Evolutionary conservation across 2,329 filamentous ascomycete species (phyloP).

Genomic region (Curvularia spicifera): DNA sequence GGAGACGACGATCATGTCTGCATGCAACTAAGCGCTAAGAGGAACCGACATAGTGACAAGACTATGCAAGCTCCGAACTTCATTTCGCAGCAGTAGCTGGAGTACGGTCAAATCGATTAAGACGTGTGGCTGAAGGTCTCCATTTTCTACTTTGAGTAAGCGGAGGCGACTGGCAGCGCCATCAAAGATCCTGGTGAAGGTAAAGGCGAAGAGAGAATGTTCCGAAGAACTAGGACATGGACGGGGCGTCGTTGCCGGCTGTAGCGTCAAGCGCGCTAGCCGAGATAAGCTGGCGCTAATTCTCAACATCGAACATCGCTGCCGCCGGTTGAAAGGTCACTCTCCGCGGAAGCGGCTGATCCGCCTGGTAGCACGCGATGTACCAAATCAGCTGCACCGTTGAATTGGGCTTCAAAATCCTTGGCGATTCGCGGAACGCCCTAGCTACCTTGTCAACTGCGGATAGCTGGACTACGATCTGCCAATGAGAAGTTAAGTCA

Average conservation of each 20-base stretch:
- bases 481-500: neutral
- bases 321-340: neutral
- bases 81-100: slow-evolving; percentile 12
- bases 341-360: neutral
- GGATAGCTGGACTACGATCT: neutral
- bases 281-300: neutral
- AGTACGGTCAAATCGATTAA: slow-evolving; percentile 5
- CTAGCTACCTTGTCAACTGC: neutral
- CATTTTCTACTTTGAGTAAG: slow-evolving; percentile 5
- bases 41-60: slow-evolving; percentile 4
- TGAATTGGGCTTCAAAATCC: neutral
- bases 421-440: neutral
- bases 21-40: slow-evolving; percentile 5
- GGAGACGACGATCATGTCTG: slow-evolving; percentile 8
- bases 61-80: slow-evolving; percentile 1
- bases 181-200: slow-evolving; percentile 4
- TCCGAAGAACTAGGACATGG: neutral
- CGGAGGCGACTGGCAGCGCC: slow-evolving; percentile 10
- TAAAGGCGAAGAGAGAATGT: neutral
- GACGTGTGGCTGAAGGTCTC: neutral
- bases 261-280: slow-evolving; percentile 8
- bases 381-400: neutral
- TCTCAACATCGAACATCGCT: slow-evolving; percentile 3
- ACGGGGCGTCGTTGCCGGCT: neutral
- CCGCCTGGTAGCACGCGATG: neutral